Evolutionary conservation across 176 grass and related monocot genomes (phyloP).

Genomic region (Oryza meyeriana): DNA sequence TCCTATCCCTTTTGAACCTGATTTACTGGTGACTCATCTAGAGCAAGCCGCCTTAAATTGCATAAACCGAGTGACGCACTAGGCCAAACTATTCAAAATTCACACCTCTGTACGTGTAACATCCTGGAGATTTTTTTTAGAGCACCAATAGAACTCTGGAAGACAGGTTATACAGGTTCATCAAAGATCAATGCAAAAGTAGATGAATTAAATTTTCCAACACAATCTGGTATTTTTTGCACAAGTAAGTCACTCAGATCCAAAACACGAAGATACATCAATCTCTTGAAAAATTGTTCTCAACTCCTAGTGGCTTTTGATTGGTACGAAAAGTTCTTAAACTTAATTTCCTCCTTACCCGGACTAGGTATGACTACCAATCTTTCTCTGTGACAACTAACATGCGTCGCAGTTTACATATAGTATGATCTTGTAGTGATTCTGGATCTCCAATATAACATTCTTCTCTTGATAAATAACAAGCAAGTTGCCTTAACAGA

Average conservation of each 20-base stretch:
- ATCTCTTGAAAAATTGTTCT: background rate
- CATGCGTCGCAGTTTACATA: slow-evolving; percentile 1
- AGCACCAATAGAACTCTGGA: no score
- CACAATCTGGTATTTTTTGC: background rate
- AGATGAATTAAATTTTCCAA: background rate
- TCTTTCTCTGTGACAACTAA: background rate
- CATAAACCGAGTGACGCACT: background rate
- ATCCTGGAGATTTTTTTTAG: background rate
- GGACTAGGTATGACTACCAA: background rate
- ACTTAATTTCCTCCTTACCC: background rate
- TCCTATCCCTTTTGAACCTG: no score
- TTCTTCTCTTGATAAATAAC: slow-evolving; percentile 18
- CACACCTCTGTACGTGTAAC: background rate
- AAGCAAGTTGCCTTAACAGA: slow-evolving; percentile 19
- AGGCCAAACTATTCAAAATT: no score
- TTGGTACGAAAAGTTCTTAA: background rate
- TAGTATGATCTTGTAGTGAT: background rate
- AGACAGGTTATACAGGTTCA: background rate
- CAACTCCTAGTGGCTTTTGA: background rate
- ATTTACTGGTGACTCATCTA: background rate
- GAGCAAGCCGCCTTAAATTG: background rate
- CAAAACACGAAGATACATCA: background rate
- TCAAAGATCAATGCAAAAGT: background rate
- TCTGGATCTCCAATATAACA: slow-evolving; percentile 9
- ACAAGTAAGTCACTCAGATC: background rate